Conservation (phyloP, 2,329 filamentous ascomycete genomes). For the Ilyonectria mors-panacis region DNA sequence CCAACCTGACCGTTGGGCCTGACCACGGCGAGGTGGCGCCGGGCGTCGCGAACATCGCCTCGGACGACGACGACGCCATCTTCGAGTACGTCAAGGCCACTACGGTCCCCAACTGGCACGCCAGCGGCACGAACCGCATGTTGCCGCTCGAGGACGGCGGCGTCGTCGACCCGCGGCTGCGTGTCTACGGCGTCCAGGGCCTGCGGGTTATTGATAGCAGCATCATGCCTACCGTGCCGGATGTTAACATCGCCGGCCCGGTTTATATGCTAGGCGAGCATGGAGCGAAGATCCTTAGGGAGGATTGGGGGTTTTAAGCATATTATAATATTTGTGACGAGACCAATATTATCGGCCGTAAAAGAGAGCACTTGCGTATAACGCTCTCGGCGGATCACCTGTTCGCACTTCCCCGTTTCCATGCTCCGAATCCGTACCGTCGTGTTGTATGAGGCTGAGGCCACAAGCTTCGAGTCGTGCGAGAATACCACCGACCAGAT, state of each 20-base stretch:
- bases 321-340: too few relatives aligned
- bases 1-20: conserved; percentile 43
- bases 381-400: background rate
- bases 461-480: conserved; percentile 19
- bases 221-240: conserved; percentile 8
- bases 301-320: conserved; percentile 14
- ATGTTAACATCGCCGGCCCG: conserved; percentile 12
- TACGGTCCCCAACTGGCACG: background rate
- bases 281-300: conserved; percentile 9
- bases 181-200: conserved; percentile 12
- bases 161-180: conserved; percentile 6
- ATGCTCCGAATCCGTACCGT: conserved; percentile 11
- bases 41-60: conserved; percentile 34
- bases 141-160: background rate
- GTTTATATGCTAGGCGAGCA: conserved; percentile 23
- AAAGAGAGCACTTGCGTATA: background rate
- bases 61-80: conserved; percentile 46
- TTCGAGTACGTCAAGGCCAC: conserved; percentile 42
- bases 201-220: conserved; percentile 14
- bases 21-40: conserved; percentile 45
- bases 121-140: conserved; percentile 5
- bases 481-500: conserved; percentile 31
- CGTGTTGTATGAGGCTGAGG: conserved; percentile 17
- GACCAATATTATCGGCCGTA: background rate
- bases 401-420: background rate